Conservation (phyloP, 495 filamentous ascomycete species). For the Hyaloscypha variabilis region DNA sequence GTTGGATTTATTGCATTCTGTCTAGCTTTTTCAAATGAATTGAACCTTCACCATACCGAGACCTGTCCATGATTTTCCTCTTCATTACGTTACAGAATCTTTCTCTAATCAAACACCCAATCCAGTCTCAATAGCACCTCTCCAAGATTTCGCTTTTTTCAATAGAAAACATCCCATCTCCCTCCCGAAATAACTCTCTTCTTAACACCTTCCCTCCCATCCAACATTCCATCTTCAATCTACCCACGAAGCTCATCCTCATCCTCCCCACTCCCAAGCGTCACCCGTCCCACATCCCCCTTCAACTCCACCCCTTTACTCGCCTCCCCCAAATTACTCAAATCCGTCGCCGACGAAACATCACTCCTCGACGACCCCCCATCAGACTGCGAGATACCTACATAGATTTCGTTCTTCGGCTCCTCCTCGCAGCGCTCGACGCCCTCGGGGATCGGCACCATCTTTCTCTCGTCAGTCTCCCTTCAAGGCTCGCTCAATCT, state of each 20-base stretch:
- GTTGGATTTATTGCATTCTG: not conserved
- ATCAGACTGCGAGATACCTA: not conserved
- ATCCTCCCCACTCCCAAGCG: constrained; percentile 2
- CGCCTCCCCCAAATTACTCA: not conserved
- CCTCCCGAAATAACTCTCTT: no score
- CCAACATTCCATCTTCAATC: no score
- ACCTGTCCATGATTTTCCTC: no score
- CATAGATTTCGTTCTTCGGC: constrained; percentile 25
- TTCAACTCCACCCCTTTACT: not conserved
- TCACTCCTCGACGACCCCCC: no score
- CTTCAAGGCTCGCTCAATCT: not conserved
- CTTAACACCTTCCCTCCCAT: no score
- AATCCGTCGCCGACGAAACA: no score
- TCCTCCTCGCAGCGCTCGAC: constrained; percentile 49
- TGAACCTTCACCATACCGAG: not conserved
- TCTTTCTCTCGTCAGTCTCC: constrained; percentile 25
- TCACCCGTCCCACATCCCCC: not conserved
- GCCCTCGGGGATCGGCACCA: constrained; percentile 64
- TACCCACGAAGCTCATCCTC: constrained; percentile 11
- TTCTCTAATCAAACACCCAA: no score
- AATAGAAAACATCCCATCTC: no score
- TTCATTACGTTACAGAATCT: no score
- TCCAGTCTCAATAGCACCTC: no score
- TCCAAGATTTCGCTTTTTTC: no score
- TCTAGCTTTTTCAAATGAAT: not conserved